Evolutionary conservation across 768 basidiomycete genomes (phyloP).

Genomic region (Dentipellis sp.): DNA sequence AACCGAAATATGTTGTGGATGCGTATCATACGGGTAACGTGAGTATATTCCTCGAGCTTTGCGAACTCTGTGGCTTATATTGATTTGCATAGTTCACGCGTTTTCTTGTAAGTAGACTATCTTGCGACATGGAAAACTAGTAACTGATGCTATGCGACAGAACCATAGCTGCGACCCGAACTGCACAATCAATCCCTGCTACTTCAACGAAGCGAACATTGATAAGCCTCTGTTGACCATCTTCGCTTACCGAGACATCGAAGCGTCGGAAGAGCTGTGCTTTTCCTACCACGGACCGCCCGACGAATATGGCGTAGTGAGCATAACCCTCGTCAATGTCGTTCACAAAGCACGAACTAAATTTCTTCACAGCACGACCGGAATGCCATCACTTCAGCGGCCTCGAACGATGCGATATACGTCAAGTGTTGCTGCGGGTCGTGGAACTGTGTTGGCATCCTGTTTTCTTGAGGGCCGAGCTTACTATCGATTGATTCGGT

Average conservation of each 20-base stretch:
- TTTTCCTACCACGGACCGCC: conserved; percentile 60
- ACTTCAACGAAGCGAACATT: conserved; percentile 70
- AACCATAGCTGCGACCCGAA: conserved; percentile 94
- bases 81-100: conserved; percentile 70
- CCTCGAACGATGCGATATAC: too few relatives aligned
- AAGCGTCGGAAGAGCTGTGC: conserved; percentile 59
- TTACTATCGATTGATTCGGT: too few relatives aligned
- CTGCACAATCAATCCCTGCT: conserved; percentile 57
- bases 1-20: conserved; percentile 56
- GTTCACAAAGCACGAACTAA: too few relatives aligned
- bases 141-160: conserved; percentile 25
- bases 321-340: neutral
- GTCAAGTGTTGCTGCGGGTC: too few relatives aligned
- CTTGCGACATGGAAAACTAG: too few relatives aligned
- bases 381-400: too few relatives aligned
- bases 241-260: conserved; percentile 58
- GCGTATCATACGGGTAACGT: conserved; percentile 87
- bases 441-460: too few relatives aligned
- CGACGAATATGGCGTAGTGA: conserved; percentile 24
- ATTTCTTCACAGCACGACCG: too few relatives aligned
- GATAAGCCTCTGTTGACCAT: conserved; percentile 60
- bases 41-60: conserved; percentile 20
- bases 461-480: too few relatives aligned
- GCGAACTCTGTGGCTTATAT: neutral
- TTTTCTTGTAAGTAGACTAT: conserved; percentile 51